phyloP scores from a whole-genome alignment of 805 yeast species.

The Schwanniomyces pseudopolymorphus region DNA sequence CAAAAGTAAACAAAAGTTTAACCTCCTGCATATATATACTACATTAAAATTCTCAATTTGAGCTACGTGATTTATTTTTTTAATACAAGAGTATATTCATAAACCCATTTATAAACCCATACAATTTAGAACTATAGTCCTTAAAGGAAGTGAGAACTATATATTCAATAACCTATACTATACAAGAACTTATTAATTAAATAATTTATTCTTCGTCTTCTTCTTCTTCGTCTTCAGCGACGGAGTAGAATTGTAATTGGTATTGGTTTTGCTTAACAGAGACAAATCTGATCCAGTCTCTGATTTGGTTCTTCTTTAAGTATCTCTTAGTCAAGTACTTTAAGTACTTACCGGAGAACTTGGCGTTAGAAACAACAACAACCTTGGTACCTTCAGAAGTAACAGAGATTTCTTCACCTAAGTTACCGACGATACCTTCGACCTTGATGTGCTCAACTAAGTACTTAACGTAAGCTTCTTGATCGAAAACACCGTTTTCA shows the following conservation, averaged over 20 bases:
- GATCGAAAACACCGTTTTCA: conserved; percentile 96
- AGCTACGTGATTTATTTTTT: not conserved
- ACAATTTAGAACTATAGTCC: conserved; percentile 1
- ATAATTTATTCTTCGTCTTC: conserved; percentile 77
- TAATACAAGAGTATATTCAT: not conserved
- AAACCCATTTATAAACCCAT: conserved; percentile 1
- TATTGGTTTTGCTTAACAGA: conserved; percentile 93
- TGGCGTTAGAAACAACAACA: conserved; percentile 86
- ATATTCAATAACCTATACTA: conserved; percentile 2
- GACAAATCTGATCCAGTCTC: conserved; percentile 99
- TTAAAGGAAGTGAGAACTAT: not conserved
- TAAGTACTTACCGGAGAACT: conserved; percentile 99
- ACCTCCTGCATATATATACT: not conserved
- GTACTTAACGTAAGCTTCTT: conserved; percentile 96
- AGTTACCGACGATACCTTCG: conserved; percentile 94
- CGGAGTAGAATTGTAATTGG: conserved; percentile 98
- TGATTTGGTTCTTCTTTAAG: conserved; percentile 99
- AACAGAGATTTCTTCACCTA: conserved; percentile 91
- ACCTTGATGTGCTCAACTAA: conserved; percentile 99
- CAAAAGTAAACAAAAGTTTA: not conserved
- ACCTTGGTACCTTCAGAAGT: conserved; percentile 83
- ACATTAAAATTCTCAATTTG: not conserved
- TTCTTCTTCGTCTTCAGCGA: conserved; percentile 91
- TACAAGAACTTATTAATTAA: conserved; percentile 3
- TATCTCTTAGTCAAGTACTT: conserved; percentile 99